These are phyloP conservation scores for Dactylis glomerata DNA, from an alignment of 176 grass and related monocot genomes.

Conservation along the genomic window DNA sequence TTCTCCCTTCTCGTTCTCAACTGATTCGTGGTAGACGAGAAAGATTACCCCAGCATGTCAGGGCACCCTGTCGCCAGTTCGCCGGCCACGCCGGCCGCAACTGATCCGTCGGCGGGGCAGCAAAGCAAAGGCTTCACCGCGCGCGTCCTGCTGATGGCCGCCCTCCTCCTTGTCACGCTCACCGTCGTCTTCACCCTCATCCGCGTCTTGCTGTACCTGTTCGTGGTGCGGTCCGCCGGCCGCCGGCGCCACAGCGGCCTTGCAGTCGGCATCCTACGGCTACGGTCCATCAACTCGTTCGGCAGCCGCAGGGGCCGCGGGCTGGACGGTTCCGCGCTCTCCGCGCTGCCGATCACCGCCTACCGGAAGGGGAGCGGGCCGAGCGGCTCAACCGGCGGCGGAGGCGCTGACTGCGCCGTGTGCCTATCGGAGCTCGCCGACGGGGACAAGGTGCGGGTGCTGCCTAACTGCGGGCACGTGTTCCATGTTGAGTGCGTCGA, in stretches of 20 bases:
- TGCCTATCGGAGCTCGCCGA: constrained; percentile 63
- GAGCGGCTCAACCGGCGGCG: not conserved
- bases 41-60: constrained; percentile 27
- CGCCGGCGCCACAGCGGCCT: not conserved
- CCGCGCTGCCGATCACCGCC: constrained; percentile 38
- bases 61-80: not conserved
- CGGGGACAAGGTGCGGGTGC: constrained; percentile 50
- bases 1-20: not conserved
- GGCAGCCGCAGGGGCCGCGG: constrained; percentile 6
- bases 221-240: not conserved
- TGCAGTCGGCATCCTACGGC: constrained; percentile 10
- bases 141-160: constrained; percentile 30
- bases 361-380: not conserved
- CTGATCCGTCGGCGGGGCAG: no score
- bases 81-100: not conserved
- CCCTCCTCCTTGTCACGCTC: constrained; percentile 29
- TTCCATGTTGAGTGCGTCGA: constrained; percentile 82
- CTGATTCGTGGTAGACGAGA: not conserved
- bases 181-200: constrained; percentile 34
- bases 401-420: constrained; percentile 38
- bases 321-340: constrained; percentile 39
- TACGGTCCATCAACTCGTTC: constrained; percentile 29
- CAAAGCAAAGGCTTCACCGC: constrained; percentile 7
- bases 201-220: constrained; percentile 18
- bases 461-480: constrained; percentile 49